These are phyloP conservation scores for Cladosporium sp. DNA, from an alignment of 2,329 filamentous ascomycete genomes.

Conservation along the genomic window DNA sequence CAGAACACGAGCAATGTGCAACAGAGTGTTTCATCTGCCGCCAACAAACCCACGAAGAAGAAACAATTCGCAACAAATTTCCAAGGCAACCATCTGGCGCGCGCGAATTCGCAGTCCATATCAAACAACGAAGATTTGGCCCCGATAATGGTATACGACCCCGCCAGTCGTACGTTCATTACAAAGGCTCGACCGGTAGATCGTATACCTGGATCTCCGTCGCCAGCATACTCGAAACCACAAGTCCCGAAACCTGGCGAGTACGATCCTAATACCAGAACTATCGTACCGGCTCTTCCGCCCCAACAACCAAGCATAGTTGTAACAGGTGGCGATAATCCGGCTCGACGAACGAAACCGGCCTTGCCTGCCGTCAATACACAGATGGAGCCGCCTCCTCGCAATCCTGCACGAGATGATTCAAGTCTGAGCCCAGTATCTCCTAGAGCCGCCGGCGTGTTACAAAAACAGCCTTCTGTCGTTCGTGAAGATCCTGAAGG, in stretches of 20 bases:
- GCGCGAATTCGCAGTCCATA: conserved; percentile 10
- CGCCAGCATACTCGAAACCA: conserved; percentile 13
- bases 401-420: conserved; percentile 27
- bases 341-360: conserved; percentile 1
- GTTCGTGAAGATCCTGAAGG: conserved; percentile 30
- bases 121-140: conserved; percentile 16
- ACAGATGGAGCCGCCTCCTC: conserved; percentile 24
- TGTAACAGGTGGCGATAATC: not conserved
- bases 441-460: conserved; percentile 17
- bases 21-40: conserved; percentile 14
- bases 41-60: conserved; percentile 19
- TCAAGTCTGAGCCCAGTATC: conserved; percentile 16
- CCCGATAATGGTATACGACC: conserved; percentile 30
- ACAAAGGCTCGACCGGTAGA: conserved; percentile 18
- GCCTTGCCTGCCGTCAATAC: conserved; percentile 19
- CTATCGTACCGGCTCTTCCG: conserved; percentile 21
- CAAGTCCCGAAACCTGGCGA: conserved; percentile 19
- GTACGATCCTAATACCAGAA: conserved; percentile 29
- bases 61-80: not conserved
- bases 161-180: conserved; percentile 26
- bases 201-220: conserved; percentile 16
- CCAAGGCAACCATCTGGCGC: conserved; percentile 15
- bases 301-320: conserved; percentile 6
- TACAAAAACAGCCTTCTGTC: conserved; percentile 31
- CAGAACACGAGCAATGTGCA: conserved; percentile 6